phyloP scores from a whole-genome alignment of 768 basidiomycete genomes.

The Rhizopogon salebrosus region DNA sequence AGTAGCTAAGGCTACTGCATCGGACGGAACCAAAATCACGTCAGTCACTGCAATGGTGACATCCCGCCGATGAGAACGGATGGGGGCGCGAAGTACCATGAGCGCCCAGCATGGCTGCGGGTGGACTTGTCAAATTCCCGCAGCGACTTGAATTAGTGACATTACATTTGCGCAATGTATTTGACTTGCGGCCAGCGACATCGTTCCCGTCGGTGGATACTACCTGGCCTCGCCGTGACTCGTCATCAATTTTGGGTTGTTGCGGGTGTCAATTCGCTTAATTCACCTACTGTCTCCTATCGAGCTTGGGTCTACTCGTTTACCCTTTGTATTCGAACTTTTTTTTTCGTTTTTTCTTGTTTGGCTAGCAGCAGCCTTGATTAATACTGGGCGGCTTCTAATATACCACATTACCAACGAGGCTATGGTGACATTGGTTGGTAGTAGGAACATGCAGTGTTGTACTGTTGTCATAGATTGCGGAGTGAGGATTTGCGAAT shows the following conservation, averaged over 20 bases:
- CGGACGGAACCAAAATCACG: constrained; percentile 2
- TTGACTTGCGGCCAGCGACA: background rate
- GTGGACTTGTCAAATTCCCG: background rate
- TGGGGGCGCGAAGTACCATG: background rate
- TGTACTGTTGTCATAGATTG: background rate
- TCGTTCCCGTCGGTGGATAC: background rate
- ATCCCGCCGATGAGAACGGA: background rate
- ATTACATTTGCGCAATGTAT: background rate
- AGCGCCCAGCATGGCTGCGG: background rate
- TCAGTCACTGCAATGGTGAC: background rate
- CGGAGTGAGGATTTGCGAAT: background rate
- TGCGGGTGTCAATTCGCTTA: background rate
- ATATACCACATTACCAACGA: background rate
- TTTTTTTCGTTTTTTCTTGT: background rate
- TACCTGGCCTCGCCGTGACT: background rate
- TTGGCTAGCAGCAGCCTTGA: background rate
- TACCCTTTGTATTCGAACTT: background rate
- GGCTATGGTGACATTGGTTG: background rate
- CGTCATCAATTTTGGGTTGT: background rate
- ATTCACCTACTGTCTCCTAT: background rate
- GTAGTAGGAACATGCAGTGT: background rate
- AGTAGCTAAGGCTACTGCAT: constrained; percentile 2
- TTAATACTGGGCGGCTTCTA: background rate
- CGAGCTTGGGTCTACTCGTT: background rate
- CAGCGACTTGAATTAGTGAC: background rate